Evolutionary conservation across 2,329 filamentous ascomycete species (phyloP), one percentile per base, ranked within the genome.

Genomic region (Ophiostoma sp.): DNA sequence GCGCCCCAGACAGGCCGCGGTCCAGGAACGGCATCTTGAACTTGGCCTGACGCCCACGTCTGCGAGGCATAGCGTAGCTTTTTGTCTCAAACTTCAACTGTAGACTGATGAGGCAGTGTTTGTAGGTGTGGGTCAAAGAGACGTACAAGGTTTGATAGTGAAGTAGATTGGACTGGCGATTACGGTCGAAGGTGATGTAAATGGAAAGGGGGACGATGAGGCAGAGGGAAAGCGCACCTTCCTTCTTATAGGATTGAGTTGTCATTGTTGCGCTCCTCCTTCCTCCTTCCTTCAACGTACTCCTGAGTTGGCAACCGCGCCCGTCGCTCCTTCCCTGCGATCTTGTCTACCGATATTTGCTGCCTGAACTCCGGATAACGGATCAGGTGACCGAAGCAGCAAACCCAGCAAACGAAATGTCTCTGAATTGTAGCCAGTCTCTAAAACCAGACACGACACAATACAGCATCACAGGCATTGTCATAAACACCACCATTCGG

Each of bases 1-100:
- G 72, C 2, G 73, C 44, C 0, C 27, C 52, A 0, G 71, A 72
- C 1, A 67, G 67, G 11, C 72, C 72, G 1, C 31, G 44, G 35
- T 74, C 72, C 5, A 62, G 17, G 15, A 71, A 70, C 1, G 66
- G 67, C 3, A 70, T 36, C 1, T 60, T 62, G 39, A 73, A 72
- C n/a, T 70, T 71, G 67, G 23, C 7, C 39, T n/a, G 33, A 15
- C 48, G 41, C 7, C 41, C 54, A 8, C 68, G 54, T 13, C 68
- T 48, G 11, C 66, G 68, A 36, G 41, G 1, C 68, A 69, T 71
- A n/a, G n/a, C 35, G 57, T 15, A 31, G 54, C 10, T 57, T 15
- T 3, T 39, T n/a, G 36, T 39, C 11, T 39, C 36, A 39, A 10
- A 10, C 6, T 39, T 10, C 11, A 39, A 11, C 36, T 39, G 36